Conservation (phyloP, 2,329 filamentous ascomycete genomes). For the Mycosphaerella arachidis region DNA sequence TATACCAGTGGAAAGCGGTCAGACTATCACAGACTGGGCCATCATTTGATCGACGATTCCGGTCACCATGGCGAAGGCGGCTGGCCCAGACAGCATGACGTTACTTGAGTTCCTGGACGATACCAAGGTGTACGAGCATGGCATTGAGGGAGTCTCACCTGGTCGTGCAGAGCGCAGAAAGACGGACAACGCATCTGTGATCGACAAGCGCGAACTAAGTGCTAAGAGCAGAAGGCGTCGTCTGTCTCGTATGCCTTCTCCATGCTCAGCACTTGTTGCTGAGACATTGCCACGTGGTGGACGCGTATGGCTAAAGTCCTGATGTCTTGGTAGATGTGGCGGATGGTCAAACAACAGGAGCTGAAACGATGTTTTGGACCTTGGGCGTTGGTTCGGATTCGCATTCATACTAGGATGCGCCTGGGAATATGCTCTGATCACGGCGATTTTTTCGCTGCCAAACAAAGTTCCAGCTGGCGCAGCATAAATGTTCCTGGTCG, state of each 20-base stretch:
- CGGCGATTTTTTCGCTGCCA: conserved; percentile 13
- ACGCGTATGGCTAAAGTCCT: too few species aligned
- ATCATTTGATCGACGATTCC: too few species aligned
- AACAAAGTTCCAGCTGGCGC: conserved; percentile 26
- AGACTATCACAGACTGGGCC: too few species aligned
- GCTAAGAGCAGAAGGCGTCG: too few species aligned
- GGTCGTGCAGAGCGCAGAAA: background rate
- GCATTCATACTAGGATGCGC: conserved; percentile 25
- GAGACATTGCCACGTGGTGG: too few species aligned
- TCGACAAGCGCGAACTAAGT: conserved; percentile 8
- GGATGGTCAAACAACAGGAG: conserved; percentile 14
- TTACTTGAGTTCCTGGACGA: background rate
- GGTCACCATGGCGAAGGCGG: background rate
- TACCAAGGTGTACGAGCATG: background rate
- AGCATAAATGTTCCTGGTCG: conserved; percentile 13
- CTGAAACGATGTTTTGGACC: conserved; percentile 16
- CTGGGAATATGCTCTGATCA: conserved; percentile 21
- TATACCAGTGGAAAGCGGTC: too few species aligned
- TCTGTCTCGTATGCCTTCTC: too few species aligned
- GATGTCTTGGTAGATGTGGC: too few species aligned
- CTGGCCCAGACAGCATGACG: background rate
- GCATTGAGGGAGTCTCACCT: background rate
- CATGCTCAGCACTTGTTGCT: too few species aligned
- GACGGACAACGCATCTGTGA: background rate
- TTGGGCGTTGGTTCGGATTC: conserved; percentile 26